Conservation (phyloP, 2,329 filamentous ascomycete species). For the Sordariomycetes sp. region DNA sequence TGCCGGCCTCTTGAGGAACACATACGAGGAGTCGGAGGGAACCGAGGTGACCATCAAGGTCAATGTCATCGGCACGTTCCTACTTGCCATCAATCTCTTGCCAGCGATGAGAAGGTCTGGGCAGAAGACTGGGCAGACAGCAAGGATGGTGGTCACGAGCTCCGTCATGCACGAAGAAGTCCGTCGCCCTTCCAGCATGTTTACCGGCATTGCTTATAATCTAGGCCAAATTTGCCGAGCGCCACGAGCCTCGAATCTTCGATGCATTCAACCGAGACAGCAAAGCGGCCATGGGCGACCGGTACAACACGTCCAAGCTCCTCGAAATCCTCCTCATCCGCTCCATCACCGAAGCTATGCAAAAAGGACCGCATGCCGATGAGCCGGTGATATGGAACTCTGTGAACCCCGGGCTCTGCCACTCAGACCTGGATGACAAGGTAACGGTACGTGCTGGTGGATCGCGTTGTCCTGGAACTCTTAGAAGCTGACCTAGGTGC, state of each 20-base stretch:
- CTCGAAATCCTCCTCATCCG: constrained; percentile 13
- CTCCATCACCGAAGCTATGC: neutral
- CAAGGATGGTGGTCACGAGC: neutral
- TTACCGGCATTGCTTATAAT: neutral
- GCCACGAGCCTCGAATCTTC: neutral
- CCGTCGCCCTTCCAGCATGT: neutral
- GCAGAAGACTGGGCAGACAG: neutral
- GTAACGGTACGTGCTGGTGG: neutral
- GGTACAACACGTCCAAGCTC: constrained; percentile 21
- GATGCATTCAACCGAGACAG: neutral
- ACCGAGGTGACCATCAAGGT: constrained; percentile 32
- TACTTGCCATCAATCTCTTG: neutral
- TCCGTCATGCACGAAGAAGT: neutral
- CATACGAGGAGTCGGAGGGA: constrained; percentile 19
- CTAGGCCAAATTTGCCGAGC: neutral
- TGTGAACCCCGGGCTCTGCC: neutral
- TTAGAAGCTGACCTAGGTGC: too few species aligned
- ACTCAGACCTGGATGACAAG: neutral
- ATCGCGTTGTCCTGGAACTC: neutral
- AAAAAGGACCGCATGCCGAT: neutral
- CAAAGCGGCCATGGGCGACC: neutral
- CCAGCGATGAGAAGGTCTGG: neutral
- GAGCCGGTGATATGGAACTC: neutral
- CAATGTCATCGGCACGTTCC: constrained; percentile 29
- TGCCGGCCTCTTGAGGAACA: constrained; percentile 15